Percentiles rank a stretch among this genome's conserved stretches.
Conservation (phyloP, 805 yeast species). For the Peterozyma toletana region DNA sequence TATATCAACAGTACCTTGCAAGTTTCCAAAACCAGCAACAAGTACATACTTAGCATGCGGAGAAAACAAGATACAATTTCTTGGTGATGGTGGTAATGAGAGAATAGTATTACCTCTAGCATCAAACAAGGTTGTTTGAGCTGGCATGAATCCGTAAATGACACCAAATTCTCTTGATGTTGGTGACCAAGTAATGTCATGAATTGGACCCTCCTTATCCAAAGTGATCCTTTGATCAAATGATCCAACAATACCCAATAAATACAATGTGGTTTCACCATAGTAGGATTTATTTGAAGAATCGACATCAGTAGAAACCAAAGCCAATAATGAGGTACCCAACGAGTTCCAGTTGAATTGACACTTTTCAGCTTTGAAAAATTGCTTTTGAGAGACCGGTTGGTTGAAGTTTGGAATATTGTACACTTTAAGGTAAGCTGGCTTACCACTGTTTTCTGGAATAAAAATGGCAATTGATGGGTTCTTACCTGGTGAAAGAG, state of each 20-base stretch:
- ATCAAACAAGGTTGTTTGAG: conserved; percentile 90
- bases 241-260: conserved; percentile 87
- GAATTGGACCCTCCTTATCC: conserved; percentile 93
- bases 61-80: conserved; percentile 85
- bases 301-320: conserved; percentile 95
- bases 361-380: conserved; percentile 94
- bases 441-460: conserved; percentile 82
- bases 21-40: conserved; percentile 96
- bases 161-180: conserved; percentile 96
- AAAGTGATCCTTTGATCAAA: conserved; percentile 84
- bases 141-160: conserved; percentile 96
- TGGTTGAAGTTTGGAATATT: conserved; percentile 68
- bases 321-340: conserved; percentile 90
- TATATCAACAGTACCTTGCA: conserved; percentile 94
- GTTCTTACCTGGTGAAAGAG: conserved; percentile 79
- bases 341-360: conserved; percentile 87
- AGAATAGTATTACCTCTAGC: conserved; percentile 84
- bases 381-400: conserved; percentile 79
- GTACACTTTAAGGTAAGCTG: conserved; percentile 82
- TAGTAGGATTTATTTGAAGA: conserved; percentile 89
- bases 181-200: conserved; percentile 97
- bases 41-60: conserved; percentile 90
- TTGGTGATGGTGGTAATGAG: conserved; percentile 77
- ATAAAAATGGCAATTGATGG: conserved; percentile 87
- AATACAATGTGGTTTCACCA: conserved; percentile 90